Evolutionary conservation across 2,329 filamentous ascomycete species (phyloP).

Genomic region (Sarocladiaceae sp.): DNA sequence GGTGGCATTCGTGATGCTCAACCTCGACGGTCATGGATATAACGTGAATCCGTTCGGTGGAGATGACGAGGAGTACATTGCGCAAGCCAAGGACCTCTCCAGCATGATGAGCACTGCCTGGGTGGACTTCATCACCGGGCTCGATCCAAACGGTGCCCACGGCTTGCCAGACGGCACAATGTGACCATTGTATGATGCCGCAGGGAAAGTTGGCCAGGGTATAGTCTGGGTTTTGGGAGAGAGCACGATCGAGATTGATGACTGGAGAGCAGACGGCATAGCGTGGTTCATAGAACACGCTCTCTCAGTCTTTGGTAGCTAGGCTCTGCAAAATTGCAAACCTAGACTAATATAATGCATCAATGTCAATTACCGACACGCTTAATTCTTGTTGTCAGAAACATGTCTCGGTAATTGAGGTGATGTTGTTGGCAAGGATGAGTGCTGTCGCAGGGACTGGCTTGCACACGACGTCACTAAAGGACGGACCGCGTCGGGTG

Average conservation of each 20-base stretch:
- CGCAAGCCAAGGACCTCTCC: slow-evolving; percentile 20
- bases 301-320: slow-evolving; percentile 22
- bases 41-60: slow-evolving; percentile 24
- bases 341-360: too few species aligned
- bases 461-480: slow-evolving; percentile 1
- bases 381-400: too few species aligned
- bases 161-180: slow-evolving; percentile 3
- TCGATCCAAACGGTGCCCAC: slow-evolving; percentile 21
- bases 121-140: slow-evolving; percentile 23
- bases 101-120: slow-evolving; percentile 24
- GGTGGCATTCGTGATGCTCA: slow-evolving; percentile 38
- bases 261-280: slow-evolving; percentile 24
- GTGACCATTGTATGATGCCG: slow-evolving; percentile 24
- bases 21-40: slow-evolving; percentile 26
- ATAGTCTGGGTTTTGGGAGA: slow-evolving; percentile 24
- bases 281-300: slow-evolving; percentile 23
- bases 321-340: too few species aligned
- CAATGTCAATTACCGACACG: too few species aligned
- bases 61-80: slow-evolving; percentile 19
- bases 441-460: background rate
- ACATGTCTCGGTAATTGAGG: too few species aligned
- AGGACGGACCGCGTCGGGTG: slow-evolving; percentile 6
- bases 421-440: too few species aligned
- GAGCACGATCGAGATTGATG: slow-evolving; percentile 22
- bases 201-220: slow-evolving; percentile 17